A percentile compares a stretch with the other conserved stretches of the same genome.
phyloP scores from a whole-genome alignment of 352 stramenopile genomes.

The Pythium apleroticum region DNA sequence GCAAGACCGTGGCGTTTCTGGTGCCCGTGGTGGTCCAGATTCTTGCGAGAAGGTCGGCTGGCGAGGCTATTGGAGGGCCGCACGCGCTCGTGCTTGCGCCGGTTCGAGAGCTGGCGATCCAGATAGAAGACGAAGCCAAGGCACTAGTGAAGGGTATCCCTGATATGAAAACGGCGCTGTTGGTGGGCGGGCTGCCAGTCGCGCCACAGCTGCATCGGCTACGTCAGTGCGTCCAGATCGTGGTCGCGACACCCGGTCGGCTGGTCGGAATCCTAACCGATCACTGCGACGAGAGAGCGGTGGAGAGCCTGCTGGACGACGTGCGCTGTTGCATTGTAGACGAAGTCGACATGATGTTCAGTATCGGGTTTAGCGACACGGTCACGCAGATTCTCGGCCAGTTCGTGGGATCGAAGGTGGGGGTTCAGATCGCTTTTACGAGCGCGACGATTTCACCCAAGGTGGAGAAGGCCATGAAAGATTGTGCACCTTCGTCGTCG shows the following conservation, averaged over 20 bases:
- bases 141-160: conserved; percentile 50
- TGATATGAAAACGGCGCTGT: conserved; percentile 64
- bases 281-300: neutral
- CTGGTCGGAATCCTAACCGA: conserved; percentile 48
- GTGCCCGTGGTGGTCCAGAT: conserved; percentile 54
- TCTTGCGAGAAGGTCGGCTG: conserved; percentile 11
- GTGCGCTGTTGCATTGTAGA: conserved; percentile 65
- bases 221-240: conserved; percentile 51
- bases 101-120: conserved; percentile 70
- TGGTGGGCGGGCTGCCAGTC: conserved; percentile 66
- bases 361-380: conserved; percentile 51
- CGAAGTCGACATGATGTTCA: conserved; percentile 78
- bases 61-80: neutral
- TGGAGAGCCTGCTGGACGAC: conserved; percentile 24
- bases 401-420: conserved; percentile 14
- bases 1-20: conserved; percentile 70
- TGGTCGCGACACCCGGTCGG: conserved; percentile 65
- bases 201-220: conserved; percentile 68
- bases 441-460: conserved; percentile 56
- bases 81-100: conserved; percentile 56
- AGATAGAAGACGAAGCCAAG: conserved; percentile 69
- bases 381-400: conserved; percentile 48
- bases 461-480: conserved; percentile 38
- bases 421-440: conserved; percentile 54
- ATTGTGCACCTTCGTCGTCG: neutral